Conservation (phyloP, 805 yeast species). For the Priceomyces carsonii region DNA sequence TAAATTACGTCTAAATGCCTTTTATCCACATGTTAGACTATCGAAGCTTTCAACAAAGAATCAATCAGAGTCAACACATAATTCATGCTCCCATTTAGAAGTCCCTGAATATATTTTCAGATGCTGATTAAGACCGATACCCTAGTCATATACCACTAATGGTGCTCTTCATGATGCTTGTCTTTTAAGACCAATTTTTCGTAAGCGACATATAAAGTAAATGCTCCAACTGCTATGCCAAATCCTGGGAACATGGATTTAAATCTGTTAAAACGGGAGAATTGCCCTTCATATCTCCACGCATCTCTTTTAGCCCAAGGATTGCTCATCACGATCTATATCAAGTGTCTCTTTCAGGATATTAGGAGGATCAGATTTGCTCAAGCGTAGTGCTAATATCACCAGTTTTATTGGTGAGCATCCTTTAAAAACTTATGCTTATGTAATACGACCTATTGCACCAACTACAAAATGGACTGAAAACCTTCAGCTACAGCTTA, state of each 20-base stretch:
- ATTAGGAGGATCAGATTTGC: slow-evolving; percentile 2
- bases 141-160: slow-evolving; percentile 11
- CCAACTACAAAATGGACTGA: too few relatives aligned
- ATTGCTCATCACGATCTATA: slow-evolving; percentile 32
- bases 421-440: slow-evolving; percentile 1
- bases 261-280: slow-evolving; percentile 68
- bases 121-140: too few relatives aligned
- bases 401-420: slow-evolving; percentile 10
- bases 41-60: too few relatives aligned
- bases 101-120: too few relatives aligned
- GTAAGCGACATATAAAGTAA: slow-evolving; percentile 61
- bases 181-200: slow-evolving; percentile 52
- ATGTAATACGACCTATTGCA: too few relatives aligned
- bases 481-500: too few relatives aligned
- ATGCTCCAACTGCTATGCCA: slow-evolving; percentile 76
- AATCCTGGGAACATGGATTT: slow-evolving; percentile 79
- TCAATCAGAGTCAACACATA: too few relatives aligned
- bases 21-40: too few relatives aligned
- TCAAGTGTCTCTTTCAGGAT: neutral
- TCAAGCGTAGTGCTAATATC: too few relatives aligned
- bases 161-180: slow-evolving; percentile 29
- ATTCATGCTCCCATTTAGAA: too few relatives aligned
- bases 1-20: too few relatives aligned
- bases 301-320: slow-evolving; percentile 75
- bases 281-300: slow-evolving; percentile 86